These are phyloP conservation scores for Ustilago nuda DNA, from an alignment of 1,284 basidiomycete genomes.

Conservation along the genomic window DNA sequence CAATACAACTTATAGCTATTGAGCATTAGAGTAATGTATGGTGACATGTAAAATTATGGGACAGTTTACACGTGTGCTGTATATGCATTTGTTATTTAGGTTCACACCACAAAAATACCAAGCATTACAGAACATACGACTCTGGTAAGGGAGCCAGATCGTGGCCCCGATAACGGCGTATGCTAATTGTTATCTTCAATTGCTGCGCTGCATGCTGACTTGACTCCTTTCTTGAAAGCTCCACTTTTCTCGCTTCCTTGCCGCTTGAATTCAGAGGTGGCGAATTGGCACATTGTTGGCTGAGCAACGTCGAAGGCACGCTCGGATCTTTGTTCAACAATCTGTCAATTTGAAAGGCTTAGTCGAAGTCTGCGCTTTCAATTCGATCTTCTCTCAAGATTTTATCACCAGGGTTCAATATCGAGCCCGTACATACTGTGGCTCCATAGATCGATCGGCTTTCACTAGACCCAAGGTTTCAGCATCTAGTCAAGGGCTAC, in stretches of 20 bases:
- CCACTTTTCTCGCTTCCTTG: neutral
- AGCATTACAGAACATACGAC: too few relatives aligned
- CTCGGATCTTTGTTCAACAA: neutral
- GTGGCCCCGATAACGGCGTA: too few relatives aligned
- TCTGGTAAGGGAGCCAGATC: too few relatives aligned
- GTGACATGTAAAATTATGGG: too few relatives aligned
- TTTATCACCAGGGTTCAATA: neutral
- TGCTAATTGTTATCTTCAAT: too few relatives aligned
- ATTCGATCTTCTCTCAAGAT: neutral
- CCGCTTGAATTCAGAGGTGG: neutral
- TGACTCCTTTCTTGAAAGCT: slow-evolving; percentile 12
- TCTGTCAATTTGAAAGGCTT: neutral
- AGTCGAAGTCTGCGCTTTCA: neutral
- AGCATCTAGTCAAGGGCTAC: neutral
- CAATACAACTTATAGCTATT: too few relatives aligned
- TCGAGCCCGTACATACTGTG: neutral
- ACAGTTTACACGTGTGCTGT: too few relatives aligned
- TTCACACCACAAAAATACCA: too few relatives aligned
- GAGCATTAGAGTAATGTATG: too few relatives aligned
- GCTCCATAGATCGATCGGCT: neutral
- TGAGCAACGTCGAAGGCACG: neutral
- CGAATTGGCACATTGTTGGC: neutral
- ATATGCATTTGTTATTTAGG: too few relatives aligned
- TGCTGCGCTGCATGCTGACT: slow-evolving; percentile 28
- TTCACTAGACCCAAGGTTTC: neutral